A percentile compares a stretch with the other conserved stretches of the same genome.
phyloP scores from a whole-genome alignment of 768 basidiomycete genomes.

The Leccinum arenicola region DNA sequence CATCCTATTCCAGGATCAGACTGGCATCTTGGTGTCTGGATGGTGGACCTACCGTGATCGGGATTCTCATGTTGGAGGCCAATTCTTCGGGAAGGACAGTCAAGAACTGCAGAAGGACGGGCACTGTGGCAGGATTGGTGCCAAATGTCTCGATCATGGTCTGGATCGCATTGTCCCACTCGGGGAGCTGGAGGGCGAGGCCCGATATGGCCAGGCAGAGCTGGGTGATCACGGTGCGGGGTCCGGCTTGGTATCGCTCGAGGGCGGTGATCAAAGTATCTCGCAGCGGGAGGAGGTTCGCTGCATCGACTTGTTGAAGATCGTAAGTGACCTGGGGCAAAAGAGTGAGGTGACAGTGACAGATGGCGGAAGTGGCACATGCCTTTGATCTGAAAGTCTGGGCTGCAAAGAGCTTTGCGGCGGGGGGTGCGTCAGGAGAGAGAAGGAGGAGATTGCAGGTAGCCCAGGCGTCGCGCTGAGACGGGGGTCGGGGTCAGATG shows the following conservation, averaged over 20 bases:
- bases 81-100: conserved; percentile 90
- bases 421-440: conserved; percentile 68
- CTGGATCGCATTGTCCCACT: conserved; percentile 81
- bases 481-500: conserved; percentile 66
- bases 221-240: conserved; percentile 82
- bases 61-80: conserved; percentile 79
- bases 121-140: conserved; percentile 77
- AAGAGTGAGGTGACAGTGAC: conserved; percentile 32
- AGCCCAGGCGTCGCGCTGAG: conserved; percentile 93
- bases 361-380: conserved; percentile 25
- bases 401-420: conserved; percentile 91
- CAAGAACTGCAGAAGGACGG: conserved; percentile 83
- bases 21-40: not conserved
- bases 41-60: conserved; percentile 69
- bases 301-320: conserved; percentile 77
- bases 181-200: conserved; percentile 82
- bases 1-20: conserved; percentile 49
- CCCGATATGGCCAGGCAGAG: conserved; percentile 88
- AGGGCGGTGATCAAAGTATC: conserved; percentile 85
- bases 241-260: conserved; percentile 68
- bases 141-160: conserved; percentile 85
- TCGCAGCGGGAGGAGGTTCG: conserved; percentile 73
- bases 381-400: conserved; percentile 97
- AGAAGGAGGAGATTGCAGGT: conserved; percentile 91
- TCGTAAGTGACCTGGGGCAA: conserved; percentile 85